These are phyloP conservation scores for Pseudopyricularia javanii DNA, from an alignment of 2,329 filamentous ascomycete species.

Conservation along the genomic window DNA sequence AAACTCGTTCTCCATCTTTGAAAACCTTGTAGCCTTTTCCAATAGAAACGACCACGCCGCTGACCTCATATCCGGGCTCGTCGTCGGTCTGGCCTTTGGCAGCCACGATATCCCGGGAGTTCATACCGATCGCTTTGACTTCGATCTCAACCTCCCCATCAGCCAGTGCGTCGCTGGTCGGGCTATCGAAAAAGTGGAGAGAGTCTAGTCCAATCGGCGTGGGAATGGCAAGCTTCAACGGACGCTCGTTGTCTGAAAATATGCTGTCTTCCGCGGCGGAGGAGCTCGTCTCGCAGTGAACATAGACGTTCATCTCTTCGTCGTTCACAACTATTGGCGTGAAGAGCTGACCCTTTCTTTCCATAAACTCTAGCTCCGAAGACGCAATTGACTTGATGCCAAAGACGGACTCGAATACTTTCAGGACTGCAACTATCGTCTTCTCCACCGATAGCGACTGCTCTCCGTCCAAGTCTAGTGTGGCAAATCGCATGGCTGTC, in stretches of 20 bases:
- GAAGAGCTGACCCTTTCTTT: conserved; percentile 23
- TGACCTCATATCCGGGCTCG: conserved; percentile 26
- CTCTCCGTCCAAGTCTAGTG: conserved; percentile 28
- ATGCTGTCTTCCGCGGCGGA: conserved; percentile 21
- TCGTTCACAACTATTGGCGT: conserved; percentile 27
- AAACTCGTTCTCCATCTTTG: conserved; percentile 21
- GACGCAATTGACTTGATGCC: conserved; percentile 15
- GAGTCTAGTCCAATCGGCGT: conserved; percentile 24
- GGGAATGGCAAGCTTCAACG: conserved; percentile 24
- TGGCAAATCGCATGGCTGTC: conserved; percentile 28
- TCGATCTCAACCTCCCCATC: conserved; percentile 27
- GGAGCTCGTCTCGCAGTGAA: conserved; percentile 28
- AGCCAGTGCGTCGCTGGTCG: conserved; percentile 13
- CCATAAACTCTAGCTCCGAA: conserved; percentile 29
- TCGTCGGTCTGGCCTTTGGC: conserved; percentile 23
- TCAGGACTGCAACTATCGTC: conserved; percentile 12
- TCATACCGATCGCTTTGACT: conserved; percentile 29
- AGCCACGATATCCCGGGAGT: conserved; percentile 32
- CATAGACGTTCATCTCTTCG: conserved; percentile 25
- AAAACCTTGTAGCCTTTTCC: conserved; percentile 13
- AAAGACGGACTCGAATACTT: conserved; percentile 24
- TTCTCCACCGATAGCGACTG: conserved; percentile 10
- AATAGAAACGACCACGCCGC: conserved; percentile 18
- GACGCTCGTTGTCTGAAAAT: conserved; percentile 23
- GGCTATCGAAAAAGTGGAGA: conserved; percentile 25